Percentiles rank a stretch among this genome's conserved stretches.
These are phyloP conservation scores for Spathaspora girioi DNA, from an alignment of 805 yeast species.

Conservation along the genomic window DNA sequence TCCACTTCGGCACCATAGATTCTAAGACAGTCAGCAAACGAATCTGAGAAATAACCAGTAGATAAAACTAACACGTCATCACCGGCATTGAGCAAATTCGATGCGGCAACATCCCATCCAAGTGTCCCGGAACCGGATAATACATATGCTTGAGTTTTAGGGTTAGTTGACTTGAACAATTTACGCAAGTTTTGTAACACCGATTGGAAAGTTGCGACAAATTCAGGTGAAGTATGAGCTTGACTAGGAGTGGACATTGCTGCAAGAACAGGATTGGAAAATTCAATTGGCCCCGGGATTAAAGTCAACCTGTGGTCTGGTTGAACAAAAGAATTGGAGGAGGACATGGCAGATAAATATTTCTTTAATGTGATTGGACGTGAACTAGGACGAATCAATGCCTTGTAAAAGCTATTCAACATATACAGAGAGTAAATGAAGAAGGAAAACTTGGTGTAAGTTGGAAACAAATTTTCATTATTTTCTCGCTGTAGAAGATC, in stretches of 20 bases:
- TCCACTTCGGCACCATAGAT: constrained; percentile 77
- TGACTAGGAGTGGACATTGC: constrained; percentile 83
- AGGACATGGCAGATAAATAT: not conserved
- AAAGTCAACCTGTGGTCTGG: constrained; percentile 47
- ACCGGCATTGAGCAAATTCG: constrained; percentile 62
- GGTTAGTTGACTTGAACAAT: constrained; percentile 66
- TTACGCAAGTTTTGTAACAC: constrained; percentile 66
- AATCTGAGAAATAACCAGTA: constrained; percentile 86
- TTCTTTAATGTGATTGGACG: not conserved
- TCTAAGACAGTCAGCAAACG: constrained; percentile 50
- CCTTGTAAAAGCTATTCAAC: not conserved
- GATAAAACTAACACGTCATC: constrained; percentile 79
- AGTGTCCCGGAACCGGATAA: constrained; percentile 89
- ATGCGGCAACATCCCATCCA: constrained; percentile 89
- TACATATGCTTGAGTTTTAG: constrained; percentile 70
- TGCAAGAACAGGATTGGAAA: constrained; percentile 71
- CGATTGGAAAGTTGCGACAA: constrained; percentile 67
- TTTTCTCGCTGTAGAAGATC: not conserved
- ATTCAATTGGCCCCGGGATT: constrained; percentile 86
- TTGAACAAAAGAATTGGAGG: constrained; percentile 18
- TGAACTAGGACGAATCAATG: not conserved
- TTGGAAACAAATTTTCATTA: not conserved
- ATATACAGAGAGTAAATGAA: not conserved
- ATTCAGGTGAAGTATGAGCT: constrained; percentile 88
- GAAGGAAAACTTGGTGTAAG: not conserved